Percentiles rank a stretch among this genome's conserved stretches.
These are phyloP conservation scores for Clonostachys rosea DNA, from an alignment of 2,329 filamentous ascomycete genomes.

Conservation along the genomic window DNA sequence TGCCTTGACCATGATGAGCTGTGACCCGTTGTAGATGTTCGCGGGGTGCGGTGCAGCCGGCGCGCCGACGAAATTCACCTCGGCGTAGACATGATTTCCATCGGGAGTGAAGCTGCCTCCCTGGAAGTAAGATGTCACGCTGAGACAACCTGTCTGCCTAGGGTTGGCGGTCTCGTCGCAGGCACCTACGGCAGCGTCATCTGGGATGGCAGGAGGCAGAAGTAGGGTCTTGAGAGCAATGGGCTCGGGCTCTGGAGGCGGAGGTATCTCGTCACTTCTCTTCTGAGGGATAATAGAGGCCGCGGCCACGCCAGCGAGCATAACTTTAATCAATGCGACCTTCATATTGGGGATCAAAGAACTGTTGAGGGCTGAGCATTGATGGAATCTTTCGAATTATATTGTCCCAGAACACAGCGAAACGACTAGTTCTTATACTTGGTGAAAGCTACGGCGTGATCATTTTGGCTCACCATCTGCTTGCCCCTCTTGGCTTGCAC, in stretches of 20 bases:
- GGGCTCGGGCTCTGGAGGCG: background rate
- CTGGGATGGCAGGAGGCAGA: background rate
- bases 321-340: no score
- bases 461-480: no score
- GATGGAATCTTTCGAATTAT: no score
- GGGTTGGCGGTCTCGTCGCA: background rate
- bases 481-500: no score
- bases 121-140: background rate
- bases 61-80: constrained; percentile 1
- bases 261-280: background rate
- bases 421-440: no score
- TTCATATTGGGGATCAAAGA: no score
- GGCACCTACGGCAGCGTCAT: background rate
- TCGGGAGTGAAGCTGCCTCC: background rate
- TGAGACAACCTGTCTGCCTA: background rate
- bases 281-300: no score
- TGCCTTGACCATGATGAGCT: background rate
- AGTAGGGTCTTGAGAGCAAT: background rate
- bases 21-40: background rate
- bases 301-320: no score
- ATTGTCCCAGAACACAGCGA: no score
- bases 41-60: background rate
- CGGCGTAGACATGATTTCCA: background rate
- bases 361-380: no score
- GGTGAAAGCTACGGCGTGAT: no score